phyloP scores from a whole-genome alignment of 345 rosid species.

The Firmiana major region DNA sequence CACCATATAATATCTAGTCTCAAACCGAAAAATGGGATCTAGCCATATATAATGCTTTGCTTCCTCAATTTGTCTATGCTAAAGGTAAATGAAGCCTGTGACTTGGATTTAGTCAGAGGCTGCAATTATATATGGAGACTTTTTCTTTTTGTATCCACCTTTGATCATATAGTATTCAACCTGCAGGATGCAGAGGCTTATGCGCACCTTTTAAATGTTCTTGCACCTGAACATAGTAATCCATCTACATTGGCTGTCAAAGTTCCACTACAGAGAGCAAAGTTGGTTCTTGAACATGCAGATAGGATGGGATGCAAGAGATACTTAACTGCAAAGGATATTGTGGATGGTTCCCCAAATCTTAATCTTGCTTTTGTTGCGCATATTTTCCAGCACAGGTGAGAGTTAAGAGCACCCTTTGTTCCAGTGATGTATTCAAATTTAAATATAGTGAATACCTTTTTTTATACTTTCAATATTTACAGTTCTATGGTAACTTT shows the following conservation, averaged over 20 bases:
- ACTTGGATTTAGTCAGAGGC: not conserved
- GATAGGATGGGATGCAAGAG: conserved; percentile 97
- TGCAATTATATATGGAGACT: not conserved
- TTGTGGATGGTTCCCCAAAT: conserved; percentile 94
- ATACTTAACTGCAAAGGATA: conserved; percentile 92
- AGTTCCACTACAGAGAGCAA: conserved; percentile 68
- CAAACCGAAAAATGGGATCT: not conserved
- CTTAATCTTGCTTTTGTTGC: conserved; percentile 98
- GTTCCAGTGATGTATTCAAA: not conserved
- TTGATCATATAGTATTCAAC: conserved; percentile 5
- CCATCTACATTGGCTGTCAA: conserved; percentile 51
- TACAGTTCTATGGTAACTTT: conserved; percentile 1
- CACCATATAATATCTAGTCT: not conserved
- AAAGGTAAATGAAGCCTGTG: not conserved
- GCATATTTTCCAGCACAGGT: conserved; percentile 98
- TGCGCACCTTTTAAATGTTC: conserved; percentile 82
- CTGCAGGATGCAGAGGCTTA: conserved; percentile 98
- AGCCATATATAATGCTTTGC: not conserved
- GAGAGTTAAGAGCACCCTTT: conserved; percentile 13
- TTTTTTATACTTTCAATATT: not conserved
- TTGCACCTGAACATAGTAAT: conserved; percentile 84
- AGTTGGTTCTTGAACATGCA: conserved; percentile 87
- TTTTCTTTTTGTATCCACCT: not conserved
- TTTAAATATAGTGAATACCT: not conserved
- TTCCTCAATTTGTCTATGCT: not conserved